Percentiles rank a stretch among this genome's conserved stretches.
phyloP scores from a whole-genome alignment of 768 basidiomycete species.

The Baorangia bicolor region DNA sequence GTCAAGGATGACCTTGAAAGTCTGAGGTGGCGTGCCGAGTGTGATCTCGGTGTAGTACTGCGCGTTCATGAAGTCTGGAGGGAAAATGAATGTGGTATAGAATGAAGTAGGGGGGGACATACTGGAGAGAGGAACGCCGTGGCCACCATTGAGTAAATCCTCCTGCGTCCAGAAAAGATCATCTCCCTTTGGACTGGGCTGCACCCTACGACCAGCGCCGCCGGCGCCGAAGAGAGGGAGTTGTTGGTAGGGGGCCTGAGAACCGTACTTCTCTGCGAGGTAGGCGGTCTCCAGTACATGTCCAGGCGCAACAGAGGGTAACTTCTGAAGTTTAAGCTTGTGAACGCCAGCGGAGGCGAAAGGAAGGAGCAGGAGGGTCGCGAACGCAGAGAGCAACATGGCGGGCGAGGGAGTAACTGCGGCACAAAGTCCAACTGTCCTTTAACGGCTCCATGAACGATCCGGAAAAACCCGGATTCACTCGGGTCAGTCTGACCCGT shows the following conservation, averaged over 20 bases:
- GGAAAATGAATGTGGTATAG: neutral
- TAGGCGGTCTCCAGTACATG: conserved; percentile 75
- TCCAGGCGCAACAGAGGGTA: conserved; percentile 60
- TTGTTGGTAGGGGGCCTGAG: conserved; percentile 42
- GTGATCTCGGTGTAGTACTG: conserved; percentile 92
- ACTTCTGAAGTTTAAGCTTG: conserved; percentile 89
- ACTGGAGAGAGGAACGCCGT: conserved; percentile 85
- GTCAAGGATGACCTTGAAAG: conserved; percentile 92
- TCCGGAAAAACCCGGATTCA: conserved; percentile 24
- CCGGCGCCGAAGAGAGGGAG: conserved; percentile 72
- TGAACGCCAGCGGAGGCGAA: conserved; percentile 58
- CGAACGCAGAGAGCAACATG: conserved; percentile 45
- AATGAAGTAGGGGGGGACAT: neutral
- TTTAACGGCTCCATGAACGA: conserved; percentile 23
- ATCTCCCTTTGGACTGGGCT: conserved; percentile 49
- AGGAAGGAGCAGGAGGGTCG: conserved; percentile 42
- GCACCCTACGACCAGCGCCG: conserved; percentile 64
- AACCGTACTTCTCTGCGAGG: conserved; percentile 92
- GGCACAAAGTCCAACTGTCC: conserved; percentile 3
- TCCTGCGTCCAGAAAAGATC: conserved; percentile 83
- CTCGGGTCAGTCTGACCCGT: conserved; percentile 1
- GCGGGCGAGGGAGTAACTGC: conserved; percentile 25
- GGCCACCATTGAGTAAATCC: conserved; percentile 66
- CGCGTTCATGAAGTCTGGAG: conserved; percentile 92
- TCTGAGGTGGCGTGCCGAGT: conserved; percentile 82